Conservation (phyloP, 495 filamentous ascomycete species). For the Filosporella fistucella region DNA sequence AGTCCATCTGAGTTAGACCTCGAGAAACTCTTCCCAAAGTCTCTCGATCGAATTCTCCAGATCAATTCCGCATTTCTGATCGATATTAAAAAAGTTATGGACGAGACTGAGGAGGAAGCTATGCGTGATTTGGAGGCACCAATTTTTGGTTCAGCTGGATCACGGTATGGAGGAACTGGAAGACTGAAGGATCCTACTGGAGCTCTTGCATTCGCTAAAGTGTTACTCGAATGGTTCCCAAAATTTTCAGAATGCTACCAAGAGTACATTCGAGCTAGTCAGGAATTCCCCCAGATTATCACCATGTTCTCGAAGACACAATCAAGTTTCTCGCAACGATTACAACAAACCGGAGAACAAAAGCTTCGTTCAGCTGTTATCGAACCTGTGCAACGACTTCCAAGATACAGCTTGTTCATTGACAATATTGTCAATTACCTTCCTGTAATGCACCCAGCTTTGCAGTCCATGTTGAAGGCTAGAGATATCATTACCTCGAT, state of each 20-base stretch:
- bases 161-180: constrained; percentile 30
- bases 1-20: constrained; percentile 71
- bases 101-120: constrained; percentile 79
- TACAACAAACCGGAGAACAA: constrained; percentile 87
- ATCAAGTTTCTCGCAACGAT: constrained; percentile 72
- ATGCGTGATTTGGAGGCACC: constrained; percentile 59
- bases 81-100: constrained; percentile 68
- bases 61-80: constrained; percentile 75
- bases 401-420: constrained; percentile 91
- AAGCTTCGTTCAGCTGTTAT: constrained; percentile 86
- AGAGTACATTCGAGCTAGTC: constrained; percentile 83
- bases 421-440: constrained; percentile 87
- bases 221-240: constrained; percentile 85
- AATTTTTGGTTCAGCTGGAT: constrained; percentile 41
- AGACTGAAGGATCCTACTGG: constrained; percentile 67
- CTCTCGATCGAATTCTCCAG: constrained; percentile 69
- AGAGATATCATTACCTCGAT: constrained; percentile 91
- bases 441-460: constrained; percentile 76
- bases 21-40: constrained; percentile 73
- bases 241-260: constrained; percentile 84
- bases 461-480: constrained; percentile 75
- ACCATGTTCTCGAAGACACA: constrained; percentile 68
- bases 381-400: constrained; percentile 92
- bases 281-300: constrained; percentile 75
- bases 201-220: constrained; percentile 65